Percentiles rank a stretch among this genome's conserved stretches.
phyloP scores from a whole-genome alignment of 1,284 basidiomycete species.

The Pseudozyma tsukubaensis region DNA sequence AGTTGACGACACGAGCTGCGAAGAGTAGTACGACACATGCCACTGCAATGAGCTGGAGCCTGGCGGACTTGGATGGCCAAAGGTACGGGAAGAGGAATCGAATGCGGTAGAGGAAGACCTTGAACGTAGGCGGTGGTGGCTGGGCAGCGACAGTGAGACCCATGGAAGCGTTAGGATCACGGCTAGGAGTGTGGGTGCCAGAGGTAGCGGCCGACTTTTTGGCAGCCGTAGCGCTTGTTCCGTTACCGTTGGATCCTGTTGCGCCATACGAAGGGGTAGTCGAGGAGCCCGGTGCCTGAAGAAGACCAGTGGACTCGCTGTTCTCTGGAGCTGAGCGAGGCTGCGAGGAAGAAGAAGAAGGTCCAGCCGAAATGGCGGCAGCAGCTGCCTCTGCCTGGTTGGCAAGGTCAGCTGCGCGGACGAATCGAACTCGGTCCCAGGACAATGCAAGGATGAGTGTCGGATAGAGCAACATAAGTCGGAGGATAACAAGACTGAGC shows the following conservation, averaged over 20 bases:
- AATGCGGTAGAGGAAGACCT: conserved; percentile 69
- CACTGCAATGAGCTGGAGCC: conserved; percentile 78
- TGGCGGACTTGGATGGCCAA: conserved; percentile 78
- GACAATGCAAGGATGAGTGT: conserved; percentile 51
- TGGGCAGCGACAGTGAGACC: conserved; percentile 54
- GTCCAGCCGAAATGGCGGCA: conserved; percentile 4
- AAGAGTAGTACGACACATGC: conserved; percentile 78
- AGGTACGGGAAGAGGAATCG: conserved; percentile 79
- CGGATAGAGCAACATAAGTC: conserved; percentile 57
- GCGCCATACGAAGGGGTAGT: conserved; percentile 39
- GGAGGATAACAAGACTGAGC: conserved; percentile 51
- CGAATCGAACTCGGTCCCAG: conserved; percentile 52
- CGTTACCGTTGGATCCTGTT: conserved; percentile 17
- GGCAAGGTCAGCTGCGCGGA: conserved; percentile 50
- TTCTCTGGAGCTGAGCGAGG: conserved; percentile 32
- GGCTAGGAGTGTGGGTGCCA: conserved; percentile 35
- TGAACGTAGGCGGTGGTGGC: conserved; percentile 62
- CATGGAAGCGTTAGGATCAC: conserved; percentile 58
- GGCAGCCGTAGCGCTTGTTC: neutral
- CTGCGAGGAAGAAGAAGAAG: conserved; percentile 12
- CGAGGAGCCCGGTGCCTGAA: conserved; percentile 22
- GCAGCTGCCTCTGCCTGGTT: conserved; percentile 12
- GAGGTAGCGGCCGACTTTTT: conserved; percentile 27
- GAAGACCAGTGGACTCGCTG: conserved; percentile 30
- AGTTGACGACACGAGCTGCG: conserved; percentile 80